phyloP scores from a whole-genome alignment of 75 land plant species.

The Sequoia sempervirens region DNA sequence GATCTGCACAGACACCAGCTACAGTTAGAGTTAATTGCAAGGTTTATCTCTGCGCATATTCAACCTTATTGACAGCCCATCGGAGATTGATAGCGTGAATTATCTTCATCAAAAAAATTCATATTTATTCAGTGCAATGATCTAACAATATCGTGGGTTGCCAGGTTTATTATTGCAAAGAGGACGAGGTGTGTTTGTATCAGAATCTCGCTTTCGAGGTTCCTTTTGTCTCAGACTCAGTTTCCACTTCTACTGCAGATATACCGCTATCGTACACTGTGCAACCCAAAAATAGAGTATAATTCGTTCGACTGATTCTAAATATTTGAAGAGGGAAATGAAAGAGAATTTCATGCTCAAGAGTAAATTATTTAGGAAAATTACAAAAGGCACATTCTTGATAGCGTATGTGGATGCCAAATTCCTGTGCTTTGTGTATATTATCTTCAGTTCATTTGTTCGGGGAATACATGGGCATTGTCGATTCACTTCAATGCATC shows the following conservation, averaged over 20 bases:
- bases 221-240: slow-evolving; percentile 40
- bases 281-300: slow-evolving; percentile 28
- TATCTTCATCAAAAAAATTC: background rate
- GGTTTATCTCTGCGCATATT: slow-evolving; percentile 35
- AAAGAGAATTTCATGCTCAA: background rate
- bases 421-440: background rate
- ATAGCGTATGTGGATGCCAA: background rate
- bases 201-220: slow-evolving; percentile 73
- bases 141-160: background rate
- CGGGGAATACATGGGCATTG: background rate
- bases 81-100: background rate
- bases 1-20: slow-evolving; percentile 39
- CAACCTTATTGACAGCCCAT: background rate
- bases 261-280: slow-evolving; percentile 30
- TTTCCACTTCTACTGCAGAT: slow-evolving; percentile 23
- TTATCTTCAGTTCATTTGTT: background rate
- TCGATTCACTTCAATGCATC: background rate
- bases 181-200: slow-evolving; percentile 92
- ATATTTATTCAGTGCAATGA: background rate
- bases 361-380: background rate
- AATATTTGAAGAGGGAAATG: background rate
- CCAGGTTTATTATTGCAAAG: slow-evolving; percentile 94
- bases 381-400: background rate
- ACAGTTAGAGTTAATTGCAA: slow-evolving; percentile 73
- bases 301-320: background rate